Percentiles rank a stretch among this genome's conserved stretches.
Evolutionary conservation across 441 rosid genomes (phyloP).

Genomic region (Theobroma grandiflorum): DNA sequence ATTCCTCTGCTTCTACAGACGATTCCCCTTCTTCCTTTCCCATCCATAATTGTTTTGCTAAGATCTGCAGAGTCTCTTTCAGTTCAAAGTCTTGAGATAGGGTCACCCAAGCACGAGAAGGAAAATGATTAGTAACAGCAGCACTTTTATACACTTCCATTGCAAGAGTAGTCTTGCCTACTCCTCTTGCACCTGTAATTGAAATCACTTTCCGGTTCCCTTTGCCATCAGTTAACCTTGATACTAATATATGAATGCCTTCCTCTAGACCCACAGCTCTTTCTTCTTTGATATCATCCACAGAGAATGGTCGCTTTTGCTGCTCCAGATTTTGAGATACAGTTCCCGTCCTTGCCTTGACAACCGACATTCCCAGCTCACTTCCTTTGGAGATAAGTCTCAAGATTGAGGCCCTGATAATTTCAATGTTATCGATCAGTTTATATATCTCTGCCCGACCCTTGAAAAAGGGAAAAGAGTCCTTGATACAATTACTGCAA

Average conservation of each 20-base stretch:
- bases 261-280: background rate
- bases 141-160: background rate
- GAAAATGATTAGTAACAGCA: background rate
- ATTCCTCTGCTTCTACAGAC: background rate
- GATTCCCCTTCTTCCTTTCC: background rate
- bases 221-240: background rate
- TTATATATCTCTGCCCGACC: background rate
- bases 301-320: background rate
- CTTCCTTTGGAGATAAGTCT: background rate
- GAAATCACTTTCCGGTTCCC: background rate
- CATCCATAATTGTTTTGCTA: background rate
- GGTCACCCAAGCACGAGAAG: background rate
- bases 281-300: background rate
- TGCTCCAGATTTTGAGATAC: background rate
- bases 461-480: background rate
- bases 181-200: conserved; percentile 5
- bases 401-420: background rate
- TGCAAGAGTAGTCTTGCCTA: background rate
- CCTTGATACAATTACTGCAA: background rate
- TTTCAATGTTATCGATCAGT: background rate
- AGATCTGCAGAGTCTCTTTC: background rate
- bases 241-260: background rate
- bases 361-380: background rate
- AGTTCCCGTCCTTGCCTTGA: background rate
- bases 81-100: background rate